Conservation (phyloP, 1,284 basidiomycete species). For the Phylloboletellus chloephorus region DNA sequence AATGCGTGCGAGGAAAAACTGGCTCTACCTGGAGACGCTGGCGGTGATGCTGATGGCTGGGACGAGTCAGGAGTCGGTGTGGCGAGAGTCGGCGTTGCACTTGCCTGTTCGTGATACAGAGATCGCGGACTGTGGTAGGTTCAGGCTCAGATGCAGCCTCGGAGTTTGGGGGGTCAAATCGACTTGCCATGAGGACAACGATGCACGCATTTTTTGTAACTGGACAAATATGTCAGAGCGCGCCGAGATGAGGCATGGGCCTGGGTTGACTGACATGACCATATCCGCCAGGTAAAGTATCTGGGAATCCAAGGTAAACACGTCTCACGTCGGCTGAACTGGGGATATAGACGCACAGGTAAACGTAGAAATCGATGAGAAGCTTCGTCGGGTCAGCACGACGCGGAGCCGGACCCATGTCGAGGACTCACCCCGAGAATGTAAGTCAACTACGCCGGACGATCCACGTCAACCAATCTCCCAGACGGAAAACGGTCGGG, state of each 20-base stretch:
- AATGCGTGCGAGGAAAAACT: background rate
- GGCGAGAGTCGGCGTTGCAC: background rate
- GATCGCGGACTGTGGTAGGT: slow-evolving; percentile 12
- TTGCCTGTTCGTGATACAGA: slow-evolving; percentile 24
- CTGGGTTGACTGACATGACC: slow-evolving; percentile 23
- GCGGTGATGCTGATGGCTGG: slow-evolving; percentile 20
- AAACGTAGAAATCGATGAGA: slow-evolving; percentile 29
- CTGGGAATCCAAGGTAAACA: slow-evolving; percentile 9
- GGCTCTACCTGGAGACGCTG: slow-evolving; percentile 19
- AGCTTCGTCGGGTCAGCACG: slow-evolving; percentile 18
- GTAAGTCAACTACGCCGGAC: slow-evolving; percentile 16
- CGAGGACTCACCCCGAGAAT: slow-evolving; percentile 20
- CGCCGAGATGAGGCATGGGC: background rate
- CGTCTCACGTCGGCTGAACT: background rate
- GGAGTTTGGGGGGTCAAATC: background rate
- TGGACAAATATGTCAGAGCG: slow-evolving; percentile 8
- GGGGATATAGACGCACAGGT: slow-evolving; percentile 17
- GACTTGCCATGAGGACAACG: slow-evolving; percentile 24
- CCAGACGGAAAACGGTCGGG: background rate
- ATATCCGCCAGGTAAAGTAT: slow-evolving; percentile 31
- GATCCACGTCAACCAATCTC: background rate
- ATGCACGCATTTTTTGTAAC: slow-evolving; percentile 20
- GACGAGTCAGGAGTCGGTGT: background rate
- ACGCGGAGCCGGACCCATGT: background rate
- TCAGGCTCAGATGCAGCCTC: background rate